Percentiles rank a stretch among this genome's conserved stretches.
Conservation (phyloP, 768 basidiomycete species). For the Kwoniella europaea region DNA sequence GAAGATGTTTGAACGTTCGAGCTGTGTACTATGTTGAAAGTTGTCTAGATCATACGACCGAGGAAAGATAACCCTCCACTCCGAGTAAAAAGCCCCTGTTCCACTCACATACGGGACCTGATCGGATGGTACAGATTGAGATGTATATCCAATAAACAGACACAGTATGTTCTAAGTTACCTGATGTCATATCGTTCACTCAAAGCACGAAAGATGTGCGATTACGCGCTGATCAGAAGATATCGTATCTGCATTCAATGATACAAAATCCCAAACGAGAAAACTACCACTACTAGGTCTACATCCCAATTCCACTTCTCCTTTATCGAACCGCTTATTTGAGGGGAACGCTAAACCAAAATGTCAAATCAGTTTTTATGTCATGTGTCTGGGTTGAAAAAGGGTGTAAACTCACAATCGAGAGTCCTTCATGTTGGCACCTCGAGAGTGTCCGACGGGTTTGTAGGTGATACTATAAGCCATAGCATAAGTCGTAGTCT, state of each 20-base stretch:
- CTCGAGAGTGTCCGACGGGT: constrained; percentile 99
- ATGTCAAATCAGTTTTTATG: constrained; percentile 9
- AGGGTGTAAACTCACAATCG: constrained; percentile 67
- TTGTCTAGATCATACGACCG: not conserved
- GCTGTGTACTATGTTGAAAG: not conserved
- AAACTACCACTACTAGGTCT: not conserved
- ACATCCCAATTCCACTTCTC: not conserved
- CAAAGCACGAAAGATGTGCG: not conserved
- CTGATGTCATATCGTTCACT: not conserved
- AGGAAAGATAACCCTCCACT: not conserved
- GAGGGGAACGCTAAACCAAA: constrained; percentile 73
- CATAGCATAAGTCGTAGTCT: too few species aligned
- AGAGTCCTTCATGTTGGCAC: constrained; percentile 78
- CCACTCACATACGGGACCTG: too few species aligned
- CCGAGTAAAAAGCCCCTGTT: not conserved
- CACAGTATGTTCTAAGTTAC: too few species aligned
- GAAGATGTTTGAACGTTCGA: not conserved
- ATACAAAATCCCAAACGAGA: constrained; percentile 24
- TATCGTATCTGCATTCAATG: constrained; percentile 32
- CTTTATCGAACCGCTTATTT: constrained; percentile 67
- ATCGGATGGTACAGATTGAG: too few species aligned
- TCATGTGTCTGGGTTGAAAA: constrained; percentile 50
- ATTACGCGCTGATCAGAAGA: constrained; percentile 3
- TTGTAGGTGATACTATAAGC: constrained; percentile 78
- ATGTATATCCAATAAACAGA: too few species aligned